Evolutionary conservation across 1,139 yeast genomes (phyloP).

Genomic region (Zygoascus hellenicus): DNA sequence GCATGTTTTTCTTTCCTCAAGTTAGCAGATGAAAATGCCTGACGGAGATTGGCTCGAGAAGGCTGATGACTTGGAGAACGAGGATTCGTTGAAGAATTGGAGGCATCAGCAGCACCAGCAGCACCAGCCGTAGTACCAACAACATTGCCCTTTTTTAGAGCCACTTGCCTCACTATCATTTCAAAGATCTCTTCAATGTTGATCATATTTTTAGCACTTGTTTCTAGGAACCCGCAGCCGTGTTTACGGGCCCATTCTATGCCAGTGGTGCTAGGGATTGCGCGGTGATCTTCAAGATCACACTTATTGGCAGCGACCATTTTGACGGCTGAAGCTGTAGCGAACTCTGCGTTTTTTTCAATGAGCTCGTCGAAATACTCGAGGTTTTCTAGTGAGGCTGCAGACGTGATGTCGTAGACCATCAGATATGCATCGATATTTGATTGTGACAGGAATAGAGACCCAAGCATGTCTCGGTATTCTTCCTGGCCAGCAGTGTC

Average conservation of each 20-base stretch:
- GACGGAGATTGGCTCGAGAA: constrained; percentile 11
- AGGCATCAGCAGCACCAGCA: background rate
- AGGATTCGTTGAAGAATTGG: background rate
- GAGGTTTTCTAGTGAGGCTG: constrained; percentile 74
- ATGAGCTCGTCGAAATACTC: constrained; percentile 80
- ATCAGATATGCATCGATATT: constrained; percentile 86
- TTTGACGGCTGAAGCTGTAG: constrained; percentile 25
- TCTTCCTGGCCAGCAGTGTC: constrained; percentile 39
- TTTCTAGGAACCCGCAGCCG: constrained; percentile 77
- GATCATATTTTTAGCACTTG: constrained; percentile 83
- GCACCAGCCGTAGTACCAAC: background rate
- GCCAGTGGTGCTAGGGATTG: constrained; percentile 78
- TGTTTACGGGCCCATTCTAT: constrained; percentile 65
- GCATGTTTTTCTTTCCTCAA: constrained; percentile 5
- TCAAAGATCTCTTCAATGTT: constrained; percentile 86
- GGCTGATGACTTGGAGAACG: constrained; percentile 1
- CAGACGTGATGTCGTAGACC: constrained; percentile 81
- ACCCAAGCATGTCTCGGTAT: constrained; percentile 48
- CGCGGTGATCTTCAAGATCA: constrained; percentile 71
- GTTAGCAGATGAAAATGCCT: constrained; percentile 13
- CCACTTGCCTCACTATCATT: constrained; percentile 57
- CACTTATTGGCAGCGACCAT: constrained; percentile 38
- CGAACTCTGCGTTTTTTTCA: constrained; percentile 60
- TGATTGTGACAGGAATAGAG: constrained; percentile 53
- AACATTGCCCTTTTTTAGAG: constrained; percentile 16